Base-by-base conservation (phyloP, 73 alveolate genomes). In the Paramecium biaurelia region DNA sequence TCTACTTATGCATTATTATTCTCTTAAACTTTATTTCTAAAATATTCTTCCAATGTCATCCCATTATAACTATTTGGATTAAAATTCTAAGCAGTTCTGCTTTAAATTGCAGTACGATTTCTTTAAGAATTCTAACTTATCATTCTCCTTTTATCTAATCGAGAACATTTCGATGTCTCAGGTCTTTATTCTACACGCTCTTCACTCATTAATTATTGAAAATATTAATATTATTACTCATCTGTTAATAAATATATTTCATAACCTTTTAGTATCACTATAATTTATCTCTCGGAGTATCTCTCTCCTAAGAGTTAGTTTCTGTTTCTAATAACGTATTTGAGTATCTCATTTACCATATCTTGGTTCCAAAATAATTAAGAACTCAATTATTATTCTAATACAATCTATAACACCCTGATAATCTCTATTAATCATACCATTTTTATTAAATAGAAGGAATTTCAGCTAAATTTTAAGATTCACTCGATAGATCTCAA, bases 91-190 rank as follows among this genome's bases (percentile, higher is more conserved):
- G 90, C 74, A 43, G 90, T 79, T 38, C 76, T 38, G 37, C 35
- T 24, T 45, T 38, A 23, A 12, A 79, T 47, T 1, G 45, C 45
- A 18, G 56, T 43, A 8, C 56, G 45, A 43, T 26, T 79, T 47
- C 90, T 79, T 23, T 79, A 45, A 30, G 45, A 79, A 24, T 79
- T 79, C 74, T 79, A 79, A 43, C 90, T 79, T 26, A 15, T 32
- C 90, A 79, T 79, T 47, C 90, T 41, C 37, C 90, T 38, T 34
- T 79, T 79, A 32, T 79, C 90, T 12, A 79, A 42, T 24, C 90
- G 45, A 23, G 90, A 79, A 34, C 90, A 79, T 79, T 79, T 79
- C 7, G 70, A 79, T 21, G 90, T 79, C 32, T 79, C 90, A 21
- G 90, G 90, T 24, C 90, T 41, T 34, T 23, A 42, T 79, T 79